Evolutionary conservation across 2,329 filamentous ascomycete species (phyloP).

Genomic region (Trichophyton schoenleinii): DNA sequence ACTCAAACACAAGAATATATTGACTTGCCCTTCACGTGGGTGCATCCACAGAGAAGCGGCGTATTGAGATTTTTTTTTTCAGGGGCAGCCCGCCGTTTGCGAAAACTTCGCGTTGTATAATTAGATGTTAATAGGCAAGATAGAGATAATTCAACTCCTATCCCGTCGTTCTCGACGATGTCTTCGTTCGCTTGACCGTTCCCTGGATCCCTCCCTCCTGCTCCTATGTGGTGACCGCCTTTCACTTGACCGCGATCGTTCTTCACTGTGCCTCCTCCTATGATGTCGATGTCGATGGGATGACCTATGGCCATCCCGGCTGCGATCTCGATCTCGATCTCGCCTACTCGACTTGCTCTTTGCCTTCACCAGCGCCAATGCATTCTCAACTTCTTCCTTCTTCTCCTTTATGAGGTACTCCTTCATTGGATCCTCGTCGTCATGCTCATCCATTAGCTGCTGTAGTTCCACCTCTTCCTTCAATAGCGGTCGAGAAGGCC

Average conservation of each 20-base stretch:
- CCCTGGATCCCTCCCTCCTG: slow-evolving; percentile 15
- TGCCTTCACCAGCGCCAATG: slow-evolving; percentile 35
- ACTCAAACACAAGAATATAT: not conserved
- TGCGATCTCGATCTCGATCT: slow-evolving; percentile 36
- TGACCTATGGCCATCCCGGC: slow-evolving; percentile 25
- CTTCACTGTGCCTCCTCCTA: slow-evolving; percentile 22
- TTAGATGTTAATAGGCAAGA: not conserved
- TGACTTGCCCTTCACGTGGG: not conserved
- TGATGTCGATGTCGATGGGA: slow-evolving; percentile 33
- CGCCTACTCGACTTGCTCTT: slow-evolving; percentile 26
- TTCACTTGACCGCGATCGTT: slow-evolving; percentile 21
- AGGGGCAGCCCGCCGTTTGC: not conserved
- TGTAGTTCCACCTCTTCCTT: slow-evolving; percentile 73
- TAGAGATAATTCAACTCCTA: slow-evolving; percentile 10
- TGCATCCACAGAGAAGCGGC: not conserved
- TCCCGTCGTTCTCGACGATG: slow-evolving; percentile 21
- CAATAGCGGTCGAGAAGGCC: slow-evolving; percentile 47
- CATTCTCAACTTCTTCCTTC: slow-evolving; percentile 70
- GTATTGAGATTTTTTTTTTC: not conserved
- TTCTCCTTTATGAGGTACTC: slow-evolving; percentile 79
- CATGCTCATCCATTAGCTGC: slow-evolving; percentile 62
- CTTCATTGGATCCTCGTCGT: slow-evolving; percentile 98
- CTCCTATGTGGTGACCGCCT: slow-evolving; percentile 20
- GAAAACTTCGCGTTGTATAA: not conserved
- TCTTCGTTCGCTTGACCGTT: slow-evolving; percentile 11